phyloP scores from a whole-genome alignment of 768 basidiomycete species.

The Mycena belliarum region DNA sequence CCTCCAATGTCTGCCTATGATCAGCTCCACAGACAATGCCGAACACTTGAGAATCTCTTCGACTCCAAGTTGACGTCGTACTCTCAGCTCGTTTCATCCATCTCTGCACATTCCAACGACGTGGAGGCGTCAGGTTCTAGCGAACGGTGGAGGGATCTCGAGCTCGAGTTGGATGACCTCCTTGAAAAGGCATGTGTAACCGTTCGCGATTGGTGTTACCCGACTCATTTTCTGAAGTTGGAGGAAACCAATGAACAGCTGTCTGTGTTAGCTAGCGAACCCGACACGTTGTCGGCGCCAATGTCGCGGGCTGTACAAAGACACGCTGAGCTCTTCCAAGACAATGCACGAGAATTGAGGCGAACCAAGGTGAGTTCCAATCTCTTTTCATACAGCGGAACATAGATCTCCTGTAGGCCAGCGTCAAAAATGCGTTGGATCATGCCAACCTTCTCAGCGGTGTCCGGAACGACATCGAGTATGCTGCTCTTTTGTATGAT shows the following conservation, averaged over 20 bases:
- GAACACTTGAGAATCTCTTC: conserved; percentile 91
- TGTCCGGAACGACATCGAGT: conserved; percentile 97
- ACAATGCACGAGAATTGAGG: conserved; percentile 80
- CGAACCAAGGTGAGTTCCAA: conserved; percentile 70
- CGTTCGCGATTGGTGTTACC: conserved; percentile 2
- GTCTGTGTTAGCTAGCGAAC: conserved; percentile 60
- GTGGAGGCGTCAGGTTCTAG: conserved; percentile 70
- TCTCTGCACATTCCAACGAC: conserved; percentile 56
- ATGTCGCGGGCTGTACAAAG: conserved; percentile 89
- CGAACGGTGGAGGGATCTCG: conserved; percentile 80
- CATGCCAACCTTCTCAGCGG: conserved; percentile 86
- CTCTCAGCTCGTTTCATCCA: conserved; percentile 75
- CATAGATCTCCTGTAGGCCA: conserved; percentile 46
- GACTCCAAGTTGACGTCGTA: conserved; percentile 91
- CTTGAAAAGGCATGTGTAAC: conserved; percentile 67
- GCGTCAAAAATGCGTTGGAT: conserved; percentile 80
- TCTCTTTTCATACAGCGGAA: too few species aligned
- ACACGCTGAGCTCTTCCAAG: conserved; percentile 87
- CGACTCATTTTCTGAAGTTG: conserved; percentile 51
- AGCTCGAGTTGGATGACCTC: conserved; percentile 84
- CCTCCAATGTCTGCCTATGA: conserved; percentile 79
- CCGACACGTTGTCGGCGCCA: conserved; percentile 75
- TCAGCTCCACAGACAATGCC: conserved; percentile 84
- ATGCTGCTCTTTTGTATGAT: conserved; percentile 31
- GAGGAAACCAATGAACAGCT: conserved; percentile 87